Evolutionary conservation across 495 filamentous ascomycete genomes (phyloP), one percentile per base, ranked within the genome.

Genomic region (Aspergillus mulundensis): DNA sequence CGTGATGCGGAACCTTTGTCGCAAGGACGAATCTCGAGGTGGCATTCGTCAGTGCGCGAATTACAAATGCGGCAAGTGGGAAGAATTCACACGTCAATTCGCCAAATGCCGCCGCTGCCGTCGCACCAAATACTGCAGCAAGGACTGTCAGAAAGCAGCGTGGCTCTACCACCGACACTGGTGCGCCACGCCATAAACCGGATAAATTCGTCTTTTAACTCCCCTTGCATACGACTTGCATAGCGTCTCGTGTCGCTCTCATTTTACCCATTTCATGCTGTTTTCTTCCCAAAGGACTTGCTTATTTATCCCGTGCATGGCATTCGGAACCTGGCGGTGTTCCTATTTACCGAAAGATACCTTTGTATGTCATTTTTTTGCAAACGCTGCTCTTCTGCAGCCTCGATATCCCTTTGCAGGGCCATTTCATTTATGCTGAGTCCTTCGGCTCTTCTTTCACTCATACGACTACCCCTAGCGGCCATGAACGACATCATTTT

Each of bases 121-220:
- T 59, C 86, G 94, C 58, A 98, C 94, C 59, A 98, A 98, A 69
- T 98, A 98, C 75, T 98, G 94, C 85, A 96, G 91, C 81, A 98
- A 98, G 73, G 94, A 97, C 66, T 98, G 94, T 74, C 94, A 98
- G 72, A 97, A 98, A 78, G 91, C 90, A 60, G 94, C 94, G 8
- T 98, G 94, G 94, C 90, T 94, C 12, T 96, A 89, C 70, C 94
- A 98, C 66, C 85, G 94, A 42, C 93, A 97, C 72, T 98, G 94
- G 94, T 98, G 94, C 56, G 89, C 89, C 48, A 88, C 91, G 34
- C 80, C 81, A 61, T 83, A 61, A n/a, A 71, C 56, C 61, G 61
- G 56, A 67, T 55, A 61, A 67, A 58, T 47, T 60, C 67, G 68
- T 63, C 42, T 70, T n/a, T 63, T 68, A 70, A 70, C 65, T 62